These are phyloP conservation scores for Aspergillus sp. DNA, from an alignment of 2,329 filamentous ascomycete genomes.

Conservation along the genomic window DNA sequence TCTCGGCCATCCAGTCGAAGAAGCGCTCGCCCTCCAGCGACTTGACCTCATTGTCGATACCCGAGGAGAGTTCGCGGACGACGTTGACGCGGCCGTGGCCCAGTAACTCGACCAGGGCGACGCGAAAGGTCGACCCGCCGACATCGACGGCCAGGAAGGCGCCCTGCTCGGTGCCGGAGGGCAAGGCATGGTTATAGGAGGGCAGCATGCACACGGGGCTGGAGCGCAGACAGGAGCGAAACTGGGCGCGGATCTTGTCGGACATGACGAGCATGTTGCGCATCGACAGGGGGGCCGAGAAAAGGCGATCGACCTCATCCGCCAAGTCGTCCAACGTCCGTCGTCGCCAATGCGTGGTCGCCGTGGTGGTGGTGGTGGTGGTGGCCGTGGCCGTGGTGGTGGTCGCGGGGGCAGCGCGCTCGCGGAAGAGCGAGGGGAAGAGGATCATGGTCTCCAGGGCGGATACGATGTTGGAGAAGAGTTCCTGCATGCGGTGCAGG, in stretches of 20 bases:
- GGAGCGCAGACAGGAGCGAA: conserved; percentile 45
- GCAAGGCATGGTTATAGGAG: conserved; percentile 55
- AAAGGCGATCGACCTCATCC: conserved; percentile 31
- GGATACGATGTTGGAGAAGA: conserved; percentile 33
- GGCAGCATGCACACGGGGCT: conserved; percentile 58
- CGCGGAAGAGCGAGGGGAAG: conserved; percentile 33
- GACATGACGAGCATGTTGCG: conserved; percentile 38
- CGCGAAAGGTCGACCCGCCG: conserved; percentile 58
- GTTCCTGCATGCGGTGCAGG: conserved; percentile 33
- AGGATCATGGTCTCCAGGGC: conserved; percentile 35
- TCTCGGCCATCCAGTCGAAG: conserved; percentile 59
- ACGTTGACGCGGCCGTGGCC: conserved; percentile 46
- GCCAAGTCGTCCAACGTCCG: conserved; percentile 32
- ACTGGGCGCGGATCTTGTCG: conserved; percentile 42
- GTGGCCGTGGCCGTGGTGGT: conserved; percentile 23
- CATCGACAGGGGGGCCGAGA: conserved; percentile 28
- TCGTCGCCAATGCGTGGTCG: conserved; percentile 25
- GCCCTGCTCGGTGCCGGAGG: conserved; percentile 51
- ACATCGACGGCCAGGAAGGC: conserved; percentile 57
- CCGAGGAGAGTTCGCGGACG: conserved; percentile 45
- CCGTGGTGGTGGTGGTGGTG: conserved; percentile 27
- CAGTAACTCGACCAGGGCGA: conserved; percentile 53
- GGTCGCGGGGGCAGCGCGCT: conserved; percentile 25
- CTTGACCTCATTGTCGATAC: conserved; percentile 50
- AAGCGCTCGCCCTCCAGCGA: conserved; percentile 49